Evolutionary conservation across 2,329 filamentous ascomycete genomes (phyloP), one percentile per base, ranked within the genome.

Genomic region (Aureobasidium namibiae): DNA sequence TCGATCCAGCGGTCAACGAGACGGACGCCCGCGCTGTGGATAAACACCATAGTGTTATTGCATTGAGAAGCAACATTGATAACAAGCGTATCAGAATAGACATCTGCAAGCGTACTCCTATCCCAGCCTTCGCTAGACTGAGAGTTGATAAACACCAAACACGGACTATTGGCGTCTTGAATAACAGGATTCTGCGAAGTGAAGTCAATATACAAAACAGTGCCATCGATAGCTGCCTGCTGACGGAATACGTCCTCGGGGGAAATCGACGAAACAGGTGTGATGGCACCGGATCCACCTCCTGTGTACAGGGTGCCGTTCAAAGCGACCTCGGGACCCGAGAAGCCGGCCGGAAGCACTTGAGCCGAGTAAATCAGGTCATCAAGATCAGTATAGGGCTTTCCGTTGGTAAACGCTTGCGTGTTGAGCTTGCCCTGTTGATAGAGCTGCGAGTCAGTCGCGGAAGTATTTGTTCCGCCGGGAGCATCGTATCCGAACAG

Each of bases 271-370:
- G 63, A 65, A 3, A 63, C 60, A 1, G 67, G 65, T 5, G 63
- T 64, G 39, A 62, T 64, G 9, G 65, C 64, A 16, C 69, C 68
- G 8, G 65, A 68, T 18, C 69, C 69, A 29, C 67, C 68, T 29
- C 69, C 56, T 18, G 61, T 62, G 31, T 65, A 66, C 10, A 70
- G 49, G 0, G 68, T 69, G 10, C 69, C 68, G 29, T 66, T 66
- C 38, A 65, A 60, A 34, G 68, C 68, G 13, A 65, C 57, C 38
- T 62, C 60, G 29, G 53, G 53, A 31, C 60, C 56, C 26, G 56
- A 41, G 34, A 34, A 49, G 38, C 45, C 50, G 23, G 57, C 60
- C 23, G 60, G 54, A 76, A 77, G 0, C 81, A 80, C 38, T 2
- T 71, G 69, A 6, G 65, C 33, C 3, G 61, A 46, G 3, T 63